These are phyloP conservation scores for Naganishia albida DNA, from an alignment of 1,284 basidiomycete genomes.

Conservation along the genomic window DNA sequence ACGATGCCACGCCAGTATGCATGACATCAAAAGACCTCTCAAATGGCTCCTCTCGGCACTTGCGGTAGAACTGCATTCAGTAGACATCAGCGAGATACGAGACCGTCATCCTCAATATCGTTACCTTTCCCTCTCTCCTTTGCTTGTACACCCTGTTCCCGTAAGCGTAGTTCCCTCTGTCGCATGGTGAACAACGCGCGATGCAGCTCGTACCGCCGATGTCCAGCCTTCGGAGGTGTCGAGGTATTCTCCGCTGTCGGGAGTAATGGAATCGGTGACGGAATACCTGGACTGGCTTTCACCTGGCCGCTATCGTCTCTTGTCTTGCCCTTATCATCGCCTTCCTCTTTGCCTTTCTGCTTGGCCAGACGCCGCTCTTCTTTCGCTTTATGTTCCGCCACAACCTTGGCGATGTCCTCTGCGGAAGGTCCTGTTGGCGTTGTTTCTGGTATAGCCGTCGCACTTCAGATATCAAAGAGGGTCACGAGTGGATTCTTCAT, in stretches of 20 bases:
- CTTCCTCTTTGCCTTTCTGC: slow-evolving; percentile 39
- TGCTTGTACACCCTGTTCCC: slow-evolving; percentile 47
- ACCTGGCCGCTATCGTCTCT: slow-evolving; percentile 33
- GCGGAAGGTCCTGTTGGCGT: slow-evolving; percentile 40
- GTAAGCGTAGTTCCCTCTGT: slow-evolving; percentile 42
- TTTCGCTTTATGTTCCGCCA: slow-evolving; percentile 47
- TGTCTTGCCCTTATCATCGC: slow-evolving; percentile 32
- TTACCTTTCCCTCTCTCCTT: slow-evolving; percentile 51
- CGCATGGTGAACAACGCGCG: slow-evolving; percentile 50
- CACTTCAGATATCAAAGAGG: slow-evolving; percentile 38
- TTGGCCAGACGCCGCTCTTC: slow-evolving; percentile 41
- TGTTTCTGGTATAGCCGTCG: slow-evolving; percentile 42
- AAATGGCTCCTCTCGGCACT: slow-evolving; percentile 30
- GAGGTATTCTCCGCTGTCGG: slow-evolving; percentile 32
- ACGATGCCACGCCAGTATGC: too few species aligned
- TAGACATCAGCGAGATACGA: neutral
- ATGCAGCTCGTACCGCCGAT: slow-evolving; percentile 52
- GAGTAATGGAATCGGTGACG: too few species aligned
- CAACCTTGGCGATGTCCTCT: slow-evolving; percentile 52
- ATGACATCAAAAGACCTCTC: neutral
- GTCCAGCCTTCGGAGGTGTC: slow-evolving; percentile 36
- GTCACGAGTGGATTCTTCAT: neutral
- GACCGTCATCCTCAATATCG: neutral
- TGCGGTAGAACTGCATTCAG: slow-evolving; percentile 30
- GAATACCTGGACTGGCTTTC: slow-evolving; percentile 3